Percentiles rank a stretch among this genome's conserved stretches.
Evolutionary conservation across 768 basidiomycete genomes (phyloP).

Genomic region (Inosperma sp.): DNA sequence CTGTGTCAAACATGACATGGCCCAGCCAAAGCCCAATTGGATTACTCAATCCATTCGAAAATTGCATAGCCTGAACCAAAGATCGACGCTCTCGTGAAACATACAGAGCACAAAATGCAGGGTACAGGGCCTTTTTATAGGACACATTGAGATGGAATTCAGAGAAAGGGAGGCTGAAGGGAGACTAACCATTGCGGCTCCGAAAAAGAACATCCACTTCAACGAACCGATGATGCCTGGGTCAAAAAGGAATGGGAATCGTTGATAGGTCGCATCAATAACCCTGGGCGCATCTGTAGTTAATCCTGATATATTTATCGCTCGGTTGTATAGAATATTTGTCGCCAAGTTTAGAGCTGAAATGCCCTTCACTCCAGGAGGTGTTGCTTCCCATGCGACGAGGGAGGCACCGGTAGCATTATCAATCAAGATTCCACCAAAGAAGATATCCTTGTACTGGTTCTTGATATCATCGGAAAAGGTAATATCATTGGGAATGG

Average conservation of each 20-base stretch:
- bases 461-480: slow-evolving; percentile 52
- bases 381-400: slow-evolving; percentile 67
- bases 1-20: slow-evolving; percentile 72
- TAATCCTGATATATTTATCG: slow-evolving; percentile 49
- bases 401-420: slow-evolving; percentile 43
- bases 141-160: neutral
- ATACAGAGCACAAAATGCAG: slow-evolving; percentile 80
- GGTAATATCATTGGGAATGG: slow-evolving; percentile 52
- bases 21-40: slow-evolving; percentile 77
- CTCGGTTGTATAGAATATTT: slow-evolving; percentile 62
- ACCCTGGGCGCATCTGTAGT: slow-evolving; percentile 38
- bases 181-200: slow-evolving; percentile 59
- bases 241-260: slow-evolving; percentile 49
- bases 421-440: slow-evolving; percentile 69
- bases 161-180: neutral
- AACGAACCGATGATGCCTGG: slow-evolving; percentile 55
- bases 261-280: slow-evolving; percentile 53
- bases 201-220: slow-evolving; percentile 75
- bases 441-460: slow-evolving; percentile 49
- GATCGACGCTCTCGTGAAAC: slow-evolving; percentile 68
- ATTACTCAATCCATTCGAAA: slow-evolving; percentile 69
- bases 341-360: slow-evolving; percentile 63
- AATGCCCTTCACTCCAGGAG: slow-evolving; percentile 55
- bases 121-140: slow-evolving; percentile 55
- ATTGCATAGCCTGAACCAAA: slow-evolving; percentile 77